Percentiles rank a stretch among this genome's conserved stretches.
Evolutionary conservation across 1,284 basidiomycete species (phyloP).

Genomic region (Boletellus deceptivus): DNA sequence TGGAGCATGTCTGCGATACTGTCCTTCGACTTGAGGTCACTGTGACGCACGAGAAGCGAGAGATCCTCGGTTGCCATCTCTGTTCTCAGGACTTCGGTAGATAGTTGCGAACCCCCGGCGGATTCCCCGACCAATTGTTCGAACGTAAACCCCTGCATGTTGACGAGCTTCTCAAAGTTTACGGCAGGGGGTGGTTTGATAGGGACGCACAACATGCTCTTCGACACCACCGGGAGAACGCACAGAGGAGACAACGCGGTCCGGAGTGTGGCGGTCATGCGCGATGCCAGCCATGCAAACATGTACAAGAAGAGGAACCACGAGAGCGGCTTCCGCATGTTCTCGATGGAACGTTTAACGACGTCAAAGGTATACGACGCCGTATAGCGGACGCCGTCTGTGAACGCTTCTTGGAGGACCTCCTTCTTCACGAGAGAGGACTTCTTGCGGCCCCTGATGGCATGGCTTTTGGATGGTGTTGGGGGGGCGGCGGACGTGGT

Average conservation of each 20-base stretch:
- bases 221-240: constrained; percentile 55
- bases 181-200: constrained; percentile 29
- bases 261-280: constrained; percentile 42
- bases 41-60: constrained; percentile 55
- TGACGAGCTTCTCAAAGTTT: constrained; percentile 58
- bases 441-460: constrained; percentile 19
- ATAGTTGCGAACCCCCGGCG: constrained; percentile 53
- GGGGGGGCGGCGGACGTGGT: constrained; percentile 11
- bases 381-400: constrained; percentile 29
- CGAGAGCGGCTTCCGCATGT: constrained; percentile 55
- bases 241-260: constrained; percentile 56
- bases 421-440: constrained; percentile 16
- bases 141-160: constrained; percentile 58
- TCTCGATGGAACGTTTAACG: constrained; percentile 41
- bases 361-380: constrained; percentile 47
- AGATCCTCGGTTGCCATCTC: constrained; percentile 72
- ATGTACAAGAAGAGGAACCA: constrained; percentile 53
- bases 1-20: constrained; percentile 48
- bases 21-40: constrained; percentile 59
- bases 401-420: constrained; percentile 23
- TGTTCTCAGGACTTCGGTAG: constrained; percentile 68
- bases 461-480: constrained; percentile 1
- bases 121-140: constrained; percentile 60
- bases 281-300: constrained; percentile 42
- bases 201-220: constrained; percentile 42